Base-by-base conservation (phyloP, 169 alveolate genomes). In the Plasmodium sp. region DNA sequence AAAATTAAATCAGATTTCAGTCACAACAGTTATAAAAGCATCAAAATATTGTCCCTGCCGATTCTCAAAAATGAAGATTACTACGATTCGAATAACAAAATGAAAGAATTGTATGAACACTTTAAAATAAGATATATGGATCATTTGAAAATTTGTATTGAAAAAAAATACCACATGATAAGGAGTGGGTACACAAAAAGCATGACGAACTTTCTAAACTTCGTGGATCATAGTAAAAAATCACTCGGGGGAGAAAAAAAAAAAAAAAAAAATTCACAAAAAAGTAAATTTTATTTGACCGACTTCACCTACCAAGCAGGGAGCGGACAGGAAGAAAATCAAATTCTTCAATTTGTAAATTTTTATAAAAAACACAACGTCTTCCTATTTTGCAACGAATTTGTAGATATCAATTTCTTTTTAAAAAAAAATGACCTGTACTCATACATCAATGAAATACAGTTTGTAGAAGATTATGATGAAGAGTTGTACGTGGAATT, bases 91-190 rank as follows among this genome's bases (percentile, higher is more conserved):
- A 90, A 90, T 51, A 62, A 58, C 51, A 90, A 90, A 43, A 67
- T 67, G 16, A 90, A 79, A 80, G 90, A 90, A 90, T 67, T 90
- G 18, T 90, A 90, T 79, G 94, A 90, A 41, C 90, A 90, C n/a
- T 90, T 90, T 48, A 80, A 90, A 67, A 79, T 71, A 27, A 33
- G 94, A 18, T 90, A 90, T 27, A 74, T 45, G 18, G 94, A 90
- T 90, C 82, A 80, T 56, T 10, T 90, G 39, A 90, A 90, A 80
- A 90, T 90, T 62, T 90, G 94, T 80, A 90, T 90, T 41, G 94
- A 73, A 90, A 90, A 90, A 74, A 90, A 74, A 67, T 90, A 80
- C 41, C 43, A 36, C 56, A 9, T 81, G 51, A 90, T 90, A 34
- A 90, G 80, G 67, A 90, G 56, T 45, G 88, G 91, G 6, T 90